phyloP scores from a whole-genome alignment of 208 protist genomes.

The Herpetomonas samuelpessoai region DNA sequence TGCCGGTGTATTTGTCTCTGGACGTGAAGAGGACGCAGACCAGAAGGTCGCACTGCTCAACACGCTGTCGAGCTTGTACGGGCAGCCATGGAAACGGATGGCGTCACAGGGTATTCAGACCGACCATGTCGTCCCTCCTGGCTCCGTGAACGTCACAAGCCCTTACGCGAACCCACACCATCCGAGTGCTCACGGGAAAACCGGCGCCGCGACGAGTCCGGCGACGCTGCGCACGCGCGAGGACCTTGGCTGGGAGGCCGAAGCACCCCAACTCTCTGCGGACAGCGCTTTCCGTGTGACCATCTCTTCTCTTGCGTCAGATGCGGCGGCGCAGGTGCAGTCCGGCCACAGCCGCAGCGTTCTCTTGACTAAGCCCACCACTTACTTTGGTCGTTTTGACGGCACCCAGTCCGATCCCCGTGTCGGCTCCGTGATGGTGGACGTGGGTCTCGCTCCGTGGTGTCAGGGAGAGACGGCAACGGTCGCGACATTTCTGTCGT shows the following conservation, averaged over 20 bases:
- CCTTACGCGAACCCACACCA: conserved; percentile 52
- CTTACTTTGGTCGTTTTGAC: conserved; percentile 27
- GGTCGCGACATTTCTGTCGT: conserved; percentile 41
- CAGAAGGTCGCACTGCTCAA: conserved; percentile 52
- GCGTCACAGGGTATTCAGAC: conserved; percentile 68
- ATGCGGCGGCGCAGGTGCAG: conserved; percentile 10
- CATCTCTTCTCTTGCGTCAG: background rate
- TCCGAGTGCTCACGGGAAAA: conserved; percentile 7
- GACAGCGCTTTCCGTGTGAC: too few species aligned
- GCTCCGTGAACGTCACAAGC: conserved; percentile 67
- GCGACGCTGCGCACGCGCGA: conserved; percentile 31
- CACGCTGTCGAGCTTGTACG: conserved; percentile 57
- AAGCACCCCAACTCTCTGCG: too few species aligned
- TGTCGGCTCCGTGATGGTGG: conserved; percentile 27
- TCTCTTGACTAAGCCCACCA: too few species aligned
- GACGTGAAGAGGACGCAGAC: conserved; percentile 62
- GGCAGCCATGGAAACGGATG: conserved; percentile 50
- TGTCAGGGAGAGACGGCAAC: too few species aligned
- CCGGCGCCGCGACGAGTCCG: conserved; percentile 3
- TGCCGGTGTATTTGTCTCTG: conserved; percentile 48
- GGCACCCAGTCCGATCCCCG: conserved; percentile 26
- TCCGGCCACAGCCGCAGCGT: background rate
- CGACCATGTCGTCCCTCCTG: conserved; percentile 57
- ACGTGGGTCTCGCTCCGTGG: conserved; percentile 41
- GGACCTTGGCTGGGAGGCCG: conserved; percentile 41